Evolutionary conservation across 768 basidiomycete genomes (phyloP), one percentile per base, ranked within the genome.

Genomic region (Serendipita sp.): DNA sequence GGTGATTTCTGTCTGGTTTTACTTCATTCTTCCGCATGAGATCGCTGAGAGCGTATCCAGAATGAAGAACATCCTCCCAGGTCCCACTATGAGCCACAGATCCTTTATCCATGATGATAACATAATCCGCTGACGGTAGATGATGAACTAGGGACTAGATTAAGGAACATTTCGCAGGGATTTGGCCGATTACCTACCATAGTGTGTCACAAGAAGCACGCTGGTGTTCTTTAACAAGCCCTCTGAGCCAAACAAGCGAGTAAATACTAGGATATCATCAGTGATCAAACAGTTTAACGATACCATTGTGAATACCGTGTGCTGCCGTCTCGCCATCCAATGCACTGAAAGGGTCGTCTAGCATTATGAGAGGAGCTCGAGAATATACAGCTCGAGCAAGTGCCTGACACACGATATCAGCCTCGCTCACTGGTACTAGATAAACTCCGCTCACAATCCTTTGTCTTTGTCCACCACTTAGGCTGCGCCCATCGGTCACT

Each of bases 401-500:
- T 37, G 63, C 35, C 63, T 63, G 18, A 3, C 18, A 34, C 15
- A 16, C 41, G n/a, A 32, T 51, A n/a, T 18, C n/a, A 18, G n/a
- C 30, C 48, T 51, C 48, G 7, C 48, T 4, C 16, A n/a, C 38
- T n/a, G 16, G 35, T n/a, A n/a, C 13, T 8, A 4, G 56, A 60
- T 4, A 24, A 3, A 28, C 32, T 24, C 32, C 4, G 38, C 56
- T 18, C 28, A 63, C 63, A 34, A 63, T 63, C 24, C 63, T 34
- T 45, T 63, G 63, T 41, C 44, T 44, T 45, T 63, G 63, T 7
- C 63, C 63, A 24, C 63, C 63, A 32, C 56, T 60, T 35, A 60
- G 35, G 16, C 28, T 60, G 24, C 35, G 73, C 70, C 3, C 28
- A 37, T 45, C 51, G 15, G 48, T 34, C 15, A 67, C 3, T 51